Conservation (phyloP, 495 filamentous ascomycete species). For the Trichoderma erinaceum region DNA sequence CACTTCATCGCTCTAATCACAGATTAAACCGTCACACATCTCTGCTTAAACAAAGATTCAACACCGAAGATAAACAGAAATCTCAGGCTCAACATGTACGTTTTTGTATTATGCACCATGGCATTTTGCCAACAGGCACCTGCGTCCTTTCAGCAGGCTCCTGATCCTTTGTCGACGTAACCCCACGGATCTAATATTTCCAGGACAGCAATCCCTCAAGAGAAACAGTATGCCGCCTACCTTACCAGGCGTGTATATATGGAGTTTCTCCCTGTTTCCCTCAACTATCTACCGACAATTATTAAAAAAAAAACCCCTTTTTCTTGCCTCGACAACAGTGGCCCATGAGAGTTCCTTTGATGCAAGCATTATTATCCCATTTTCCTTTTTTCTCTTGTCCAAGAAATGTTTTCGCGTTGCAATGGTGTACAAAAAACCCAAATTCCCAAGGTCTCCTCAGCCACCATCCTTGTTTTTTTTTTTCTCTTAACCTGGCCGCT, state of each 20-base stretch:
- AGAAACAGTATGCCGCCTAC: background rate
- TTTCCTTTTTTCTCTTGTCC: background rate
- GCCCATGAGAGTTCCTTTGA: background rate
- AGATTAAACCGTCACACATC: background rate
- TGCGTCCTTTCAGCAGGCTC: background rate
- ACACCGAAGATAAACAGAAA: background rate
- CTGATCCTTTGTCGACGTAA: background rate
- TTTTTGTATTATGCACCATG: background rate
- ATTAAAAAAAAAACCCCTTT: background rate
- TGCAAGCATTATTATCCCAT: background rate
- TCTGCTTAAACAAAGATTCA: background rate
- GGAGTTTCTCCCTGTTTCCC: background rate
- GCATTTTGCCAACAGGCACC: background rate
- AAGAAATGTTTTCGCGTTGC: background rate
- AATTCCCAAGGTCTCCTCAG: background rate
- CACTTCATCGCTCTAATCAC: too few relatives aligned
- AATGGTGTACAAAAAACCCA: constrained; percentile 3
- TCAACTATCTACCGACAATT: background rate
- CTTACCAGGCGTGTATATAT: background rate
- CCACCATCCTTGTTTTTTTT: background rate
- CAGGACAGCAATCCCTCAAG: background rate
- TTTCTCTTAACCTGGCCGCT: background rate
- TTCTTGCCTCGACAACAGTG: background rate
- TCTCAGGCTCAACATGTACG: background rate
- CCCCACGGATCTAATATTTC: background rate